A percentile compares a stretch with the other conserved stretches of the same genome.
phyloP scores from a whole-genome alignment of 116 monocot species.

The Dioscorea cayenensis region DNA sequence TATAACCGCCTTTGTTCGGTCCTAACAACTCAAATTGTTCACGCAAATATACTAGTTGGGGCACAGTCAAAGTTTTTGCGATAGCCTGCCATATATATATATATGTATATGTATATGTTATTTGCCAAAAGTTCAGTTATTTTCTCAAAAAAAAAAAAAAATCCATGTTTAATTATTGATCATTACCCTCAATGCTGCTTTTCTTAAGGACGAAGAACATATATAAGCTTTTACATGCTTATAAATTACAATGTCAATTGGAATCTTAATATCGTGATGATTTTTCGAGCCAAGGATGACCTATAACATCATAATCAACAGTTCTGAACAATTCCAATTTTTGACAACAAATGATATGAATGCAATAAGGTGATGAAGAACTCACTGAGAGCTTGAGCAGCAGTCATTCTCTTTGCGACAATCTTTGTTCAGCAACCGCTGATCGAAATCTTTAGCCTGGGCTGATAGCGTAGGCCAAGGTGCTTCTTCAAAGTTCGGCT shows the following conservation, averaged over 20 bases:
- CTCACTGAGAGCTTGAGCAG: conserved; percentile 79
- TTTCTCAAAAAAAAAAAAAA: too few species aligned
- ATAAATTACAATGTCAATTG: conserved; percentile 56
- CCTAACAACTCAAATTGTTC: conserved; percentile 57
- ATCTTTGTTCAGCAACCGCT: conserved; percentile 80
- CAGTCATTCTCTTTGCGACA: conserved; percentile 85
- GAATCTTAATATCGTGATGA: conserved; percentile 42
- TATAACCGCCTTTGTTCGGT: conserved; percentile 66
- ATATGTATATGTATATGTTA: neutral
- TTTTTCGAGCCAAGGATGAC: conserved; percentile 75
- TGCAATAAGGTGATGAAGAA: conserved; percentile 6
- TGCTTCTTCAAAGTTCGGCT: conserved; percentile 77
- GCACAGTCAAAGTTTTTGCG: conserved; percentile 43
- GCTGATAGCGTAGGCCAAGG: conserved; percentile 78
- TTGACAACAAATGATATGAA: neutral
- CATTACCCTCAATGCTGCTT: conserved; percentile 74
- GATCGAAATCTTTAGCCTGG: conserved; percentile 79
- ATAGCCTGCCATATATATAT: conserved; percentile 31
- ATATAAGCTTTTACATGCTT: conserved; percentile 63
- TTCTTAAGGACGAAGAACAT: conserved; percentile 71
- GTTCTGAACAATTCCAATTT: neutral
- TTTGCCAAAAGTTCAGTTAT: neutral
- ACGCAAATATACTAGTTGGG: conserved; percentile 40
- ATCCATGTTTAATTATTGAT: neutral
- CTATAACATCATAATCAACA: conserved; percentile 14